These are phyloP conservation scores for Phoma sp. DNA, from an alignment of 2,329 filamentous ascomycete genomes.

Conservation along the genomic window DNA sequence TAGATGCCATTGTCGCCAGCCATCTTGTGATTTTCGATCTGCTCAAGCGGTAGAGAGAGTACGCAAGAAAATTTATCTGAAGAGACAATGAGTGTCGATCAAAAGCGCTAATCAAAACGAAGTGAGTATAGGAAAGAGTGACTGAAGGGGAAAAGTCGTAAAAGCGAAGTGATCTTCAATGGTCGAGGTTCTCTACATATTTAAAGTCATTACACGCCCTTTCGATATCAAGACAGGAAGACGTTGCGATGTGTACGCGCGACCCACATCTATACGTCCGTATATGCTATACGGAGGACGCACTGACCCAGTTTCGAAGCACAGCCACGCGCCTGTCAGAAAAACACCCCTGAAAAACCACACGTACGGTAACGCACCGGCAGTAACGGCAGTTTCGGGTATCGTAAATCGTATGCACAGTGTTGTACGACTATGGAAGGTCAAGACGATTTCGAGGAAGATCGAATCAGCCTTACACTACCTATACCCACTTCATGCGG, in stretches of 20 bases:
- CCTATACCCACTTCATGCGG: background rate
- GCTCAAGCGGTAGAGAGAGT: too few species aligned
- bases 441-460: background rate
- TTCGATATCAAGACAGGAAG: background rate
- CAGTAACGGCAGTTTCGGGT: background rate
- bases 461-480: background rate
- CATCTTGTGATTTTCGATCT: slow-evolving; percentile 7
- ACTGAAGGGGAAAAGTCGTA: background rate
- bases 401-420: slow-evolving; percentile 8
- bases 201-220: background rate
- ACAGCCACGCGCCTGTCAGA: slow-evolving; percentile 13
- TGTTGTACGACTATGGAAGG: background rate
- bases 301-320: slow-evolving; percentile 11
- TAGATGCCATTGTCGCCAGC: slow-evolving; percentile 25
- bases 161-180: background rate
- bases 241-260: background rate
- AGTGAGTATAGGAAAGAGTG: background rate
- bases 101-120: background rate
- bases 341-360: background rate
- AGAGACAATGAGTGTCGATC: background rate
- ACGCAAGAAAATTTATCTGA: background rate
- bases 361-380: background rate
- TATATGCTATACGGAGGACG: slow-evolving; percentile 16
- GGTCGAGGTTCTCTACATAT: background rate
- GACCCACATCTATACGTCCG: slow-evolving; percentile 15